Percentiles rank a stretch among this genome's conserved stretches.
Evolutionary conservation across 116 monocot genomes (phyloP).

Genomic region (Posidonia oceanica): DNA sequence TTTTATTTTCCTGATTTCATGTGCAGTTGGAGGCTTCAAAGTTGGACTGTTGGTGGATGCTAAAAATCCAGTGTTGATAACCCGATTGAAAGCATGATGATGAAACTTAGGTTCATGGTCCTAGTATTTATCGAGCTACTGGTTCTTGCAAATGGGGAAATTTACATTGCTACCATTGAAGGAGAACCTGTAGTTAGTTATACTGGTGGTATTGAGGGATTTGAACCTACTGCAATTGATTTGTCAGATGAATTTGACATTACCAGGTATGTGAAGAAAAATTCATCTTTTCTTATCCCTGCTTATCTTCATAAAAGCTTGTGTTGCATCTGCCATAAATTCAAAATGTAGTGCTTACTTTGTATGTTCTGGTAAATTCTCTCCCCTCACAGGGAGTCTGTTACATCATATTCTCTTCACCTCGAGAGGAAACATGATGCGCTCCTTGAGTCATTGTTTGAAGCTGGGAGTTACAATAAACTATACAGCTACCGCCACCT

Average conservation of each 20-base stretch:
- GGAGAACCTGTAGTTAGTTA: slow-evolving; percentile 92
- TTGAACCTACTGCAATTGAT: slow-evolving; percentile 68
- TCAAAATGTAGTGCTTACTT: too few species aligned
- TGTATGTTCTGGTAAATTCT: not conserved
- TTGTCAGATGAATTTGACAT: slow-evolving; percentile 61
- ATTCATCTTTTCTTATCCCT: not conserved
- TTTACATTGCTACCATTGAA: slow-evolving; percentile 80
- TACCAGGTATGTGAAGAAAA: slow-evolving; percentile 38
- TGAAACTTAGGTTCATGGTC: not conserved
- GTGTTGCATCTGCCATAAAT: too few species aligned
- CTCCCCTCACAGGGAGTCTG: slow-evolving; percentile 46
- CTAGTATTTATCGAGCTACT: slow-evolving; percentile 7
- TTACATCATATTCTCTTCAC: slow-evolving; percentile 67
- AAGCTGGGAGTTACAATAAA: slow-evolving; percentile 70
- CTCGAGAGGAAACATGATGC: slow-evolving; percentile 70
- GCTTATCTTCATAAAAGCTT: not conserved
- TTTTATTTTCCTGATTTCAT: not conserved
- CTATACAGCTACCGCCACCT: slow-evolving; percentile 89
- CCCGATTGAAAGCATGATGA: not conserved
- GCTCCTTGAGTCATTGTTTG: slow-evolving; percentile 78
- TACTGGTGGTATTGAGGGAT: slow-evolving; percentile 64
- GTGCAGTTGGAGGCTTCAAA: not conserved
- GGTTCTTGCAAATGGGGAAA: slow-evolving; percentile 42
- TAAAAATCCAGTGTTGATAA: not conserved
- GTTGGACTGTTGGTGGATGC: not conserved